These are phyloP conservation scores for Roridomyces roridus DNA, from an alignment of 768 basidiomycete species.

Conservation along the genomic window DNA sequence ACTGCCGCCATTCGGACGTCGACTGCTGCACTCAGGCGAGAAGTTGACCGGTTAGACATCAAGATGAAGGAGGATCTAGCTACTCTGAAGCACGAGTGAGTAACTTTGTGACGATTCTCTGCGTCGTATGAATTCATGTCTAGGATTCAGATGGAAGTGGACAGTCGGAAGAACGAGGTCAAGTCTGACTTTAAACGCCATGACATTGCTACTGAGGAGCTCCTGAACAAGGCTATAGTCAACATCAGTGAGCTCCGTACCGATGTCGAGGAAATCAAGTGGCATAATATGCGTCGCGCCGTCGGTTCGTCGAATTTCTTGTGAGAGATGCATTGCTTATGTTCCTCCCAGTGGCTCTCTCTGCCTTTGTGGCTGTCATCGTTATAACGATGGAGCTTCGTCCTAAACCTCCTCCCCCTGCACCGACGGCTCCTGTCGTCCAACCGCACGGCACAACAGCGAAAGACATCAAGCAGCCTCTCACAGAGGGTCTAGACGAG, in stretches of 20 bases:
- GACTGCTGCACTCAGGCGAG: constrained; percentile 78
- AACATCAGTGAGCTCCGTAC: constrained; percentile 80
- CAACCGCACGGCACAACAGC: constrained; percentile 36
- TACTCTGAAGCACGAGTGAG: constrained; percentile 91
- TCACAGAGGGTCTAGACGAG: constrained; percentile 20
- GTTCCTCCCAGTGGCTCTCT: constrained; percentile 56
- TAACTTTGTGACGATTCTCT: constrained; percentile 24
- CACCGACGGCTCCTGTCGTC: constrained; percentile 20
- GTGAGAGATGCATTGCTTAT: background rate
- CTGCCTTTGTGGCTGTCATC: constrained; percentile 71
- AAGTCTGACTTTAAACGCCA: constrained; percentile 83
- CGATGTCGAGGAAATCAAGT: constrained; percentile 83
- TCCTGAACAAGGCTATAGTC: constrained; percentile 78
- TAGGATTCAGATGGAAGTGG: constrained; percentile 96
- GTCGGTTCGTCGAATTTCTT: constrained; percentile 58
- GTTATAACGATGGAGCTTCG: constrained; percentile 75
- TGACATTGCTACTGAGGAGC: constrained; percentile 86
- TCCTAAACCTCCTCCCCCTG: constrained; percentile 41
- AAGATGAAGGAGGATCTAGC: constrained; percentile 95
- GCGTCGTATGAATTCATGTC: constrained; percentile 6
- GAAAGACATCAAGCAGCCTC: constrained; percentile 35
- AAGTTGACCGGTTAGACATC: constrained; percentile 83
- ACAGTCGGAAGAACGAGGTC: constrained; percentile 91
- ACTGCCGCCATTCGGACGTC: constrained; percentile 80
- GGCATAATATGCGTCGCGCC: constrained; percentile 87